phyloP scores from a whole-genome alignment of 768 basidiomycete genomes.

The Trametes sanguinea region DNA sequence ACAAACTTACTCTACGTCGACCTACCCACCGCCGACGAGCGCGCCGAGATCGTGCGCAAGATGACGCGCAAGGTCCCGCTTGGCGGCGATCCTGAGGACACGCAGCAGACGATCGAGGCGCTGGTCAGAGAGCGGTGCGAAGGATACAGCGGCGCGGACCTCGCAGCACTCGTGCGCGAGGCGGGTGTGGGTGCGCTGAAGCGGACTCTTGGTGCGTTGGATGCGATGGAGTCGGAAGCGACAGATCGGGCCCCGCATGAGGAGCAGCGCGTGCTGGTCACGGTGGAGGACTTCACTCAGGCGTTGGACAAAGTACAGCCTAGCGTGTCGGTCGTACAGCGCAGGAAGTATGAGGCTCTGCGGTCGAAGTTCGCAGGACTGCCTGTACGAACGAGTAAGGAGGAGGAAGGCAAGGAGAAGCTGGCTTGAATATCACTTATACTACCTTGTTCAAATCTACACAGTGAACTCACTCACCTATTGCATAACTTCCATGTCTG shows the following conservation, averaged over 20 bases:
- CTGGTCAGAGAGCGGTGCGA: conserved; percentile 68
- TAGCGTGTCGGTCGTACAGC: conserved; percentile 80
- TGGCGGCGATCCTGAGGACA: conserved; percentile 28
- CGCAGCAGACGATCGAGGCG: conserved; percentile 34
- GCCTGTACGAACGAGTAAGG: conserved; percentile 39
- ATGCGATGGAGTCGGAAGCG: conserved; percentile 50
- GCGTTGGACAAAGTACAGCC: conserved; percentile 84
- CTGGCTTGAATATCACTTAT: background rate
- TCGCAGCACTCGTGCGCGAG: conserved; percentile 85
- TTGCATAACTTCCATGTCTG: too few relatives aligned
- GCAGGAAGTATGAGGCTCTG: conserved; percentile 79
- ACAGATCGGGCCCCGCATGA: conserved; percentile 10
- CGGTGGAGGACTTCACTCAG: conserved; percentile 63
- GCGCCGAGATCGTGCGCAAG: conserved; percentile 82
- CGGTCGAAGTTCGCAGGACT: conserved; percentile 83
- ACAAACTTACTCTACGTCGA: conserved; percentile 96
- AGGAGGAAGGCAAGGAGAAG: conserved; percentile 21
- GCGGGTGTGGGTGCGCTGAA: conserved; percentile 85
- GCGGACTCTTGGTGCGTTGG: conserved; percentile 66
- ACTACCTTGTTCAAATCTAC: too few relatives aligned
- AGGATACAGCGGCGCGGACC: conserved; percentile 90
- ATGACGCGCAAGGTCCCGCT: conserved; percentile 73
- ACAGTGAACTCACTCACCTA: too few relatives aligned
- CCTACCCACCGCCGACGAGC: conserved; percentile 70
- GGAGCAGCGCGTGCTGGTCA: conserved; percentile 47